Evolutionary conservation across 371 early-diverging fungal species (phyloP).

Genomic region (Rhizopus sp.): DNA sequence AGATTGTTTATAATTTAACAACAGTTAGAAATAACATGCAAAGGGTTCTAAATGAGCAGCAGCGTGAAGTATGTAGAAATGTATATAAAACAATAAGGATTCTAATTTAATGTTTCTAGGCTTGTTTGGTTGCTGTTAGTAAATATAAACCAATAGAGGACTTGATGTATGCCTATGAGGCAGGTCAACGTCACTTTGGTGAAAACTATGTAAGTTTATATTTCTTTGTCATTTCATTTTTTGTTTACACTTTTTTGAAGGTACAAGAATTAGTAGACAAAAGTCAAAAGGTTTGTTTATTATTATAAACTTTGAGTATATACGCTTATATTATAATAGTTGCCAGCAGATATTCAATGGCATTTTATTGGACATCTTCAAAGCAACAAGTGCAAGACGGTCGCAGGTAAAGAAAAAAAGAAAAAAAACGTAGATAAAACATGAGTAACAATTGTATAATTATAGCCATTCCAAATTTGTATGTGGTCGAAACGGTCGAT

Average conservation of each 20-base stretch:
- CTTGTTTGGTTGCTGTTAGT: constrained; percentile 86
- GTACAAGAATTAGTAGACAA: constrained; percentile 95
- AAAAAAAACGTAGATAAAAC: not conserved
- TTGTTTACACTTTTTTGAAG: constrained; percentile 34
- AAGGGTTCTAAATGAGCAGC: constrained; percentile 5
- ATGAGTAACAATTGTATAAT: not conserved
- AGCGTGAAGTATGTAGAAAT: constrained; percentile 2
- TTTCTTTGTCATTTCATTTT: not conserved
- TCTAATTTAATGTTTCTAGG: constrained; percentile 18
- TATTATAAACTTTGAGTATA: too few species aligned
- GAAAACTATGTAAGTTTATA: constrained; percentile 84
- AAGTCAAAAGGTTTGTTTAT: constrained; percentile 58
- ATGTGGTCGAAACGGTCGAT: constrained; percentile 90
- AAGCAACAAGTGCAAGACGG: constrained; percentile 91
- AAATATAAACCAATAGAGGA: constrained; percentile 89
- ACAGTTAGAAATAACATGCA: constrained; percentile 13
- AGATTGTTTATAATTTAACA: constrained; percentile 16
- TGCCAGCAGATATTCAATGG: constrained; percentile 86
- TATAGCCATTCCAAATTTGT: constrained; percentile 83
- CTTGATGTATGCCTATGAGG: constrained; percentile 72
- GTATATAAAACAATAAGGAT: not conserved
- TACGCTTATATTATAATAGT: constrained; percentile 25
- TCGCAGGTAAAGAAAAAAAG: constrained; percentile 57
- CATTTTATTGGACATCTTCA: constrained; percentile 96
- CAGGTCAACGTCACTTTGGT: constrained; percentile 93